A percentile compares a stretch with the other conserved stretches of the same genome.
Conservation (phyloP, 192 early-diverging fungal genomes). For the Coemansia sp. region DNA sequence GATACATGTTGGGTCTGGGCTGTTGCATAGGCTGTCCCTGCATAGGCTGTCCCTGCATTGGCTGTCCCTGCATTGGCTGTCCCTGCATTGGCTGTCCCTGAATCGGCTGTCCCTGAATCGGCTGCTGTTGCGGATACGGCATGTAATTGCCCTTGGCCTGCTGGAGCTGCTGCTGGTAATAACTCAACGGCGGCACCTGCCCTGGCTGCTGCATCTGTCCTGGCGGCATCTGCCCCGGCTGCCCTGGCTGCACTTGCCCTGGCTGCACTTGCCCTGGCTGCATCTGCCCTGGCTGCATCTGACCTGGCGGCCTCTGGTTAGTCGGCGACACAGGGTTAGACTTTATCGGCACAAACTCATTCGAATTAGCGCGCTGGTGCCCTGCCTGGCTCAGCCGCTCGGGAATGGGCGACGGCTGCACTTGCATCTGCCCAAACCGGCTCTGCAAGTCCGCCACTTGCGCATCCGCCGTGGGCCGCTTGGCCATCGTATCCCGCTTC, state of each 20-base stretch:
- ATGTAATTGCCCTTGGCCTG: constrained; percentile 37
- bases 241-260: constrained; percentile 6
- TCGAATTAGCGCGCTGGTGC: constrained; percentile 46
- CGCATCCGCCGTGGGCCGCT: constrained; percentile 28
- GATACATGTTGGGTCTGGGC: constrained; percentile 21
- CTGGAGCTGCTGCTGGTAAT: constrained; percentile 55
- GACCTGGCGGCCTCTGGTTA: background rate
- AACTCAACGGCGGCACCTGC: constrained; percentile 44
- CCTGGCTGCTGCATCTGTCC: constrained; percentile 43
- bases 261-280: constrained; percentile 6
- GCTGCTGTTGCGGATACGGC: constrained; percentile 30
- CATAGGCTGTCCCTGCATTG: background rate
- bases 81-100: constrained; percentile 13
- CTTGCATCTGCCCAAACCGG: constrained; percentile 37
- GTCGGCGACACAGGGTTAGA: constrained; percentile 40
- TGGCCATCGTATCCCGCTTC: constrained; percentile 54
- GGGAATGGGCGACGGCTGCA: constrained; percentile 33
- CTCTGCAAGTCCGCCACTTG: constrained; percentile 38
- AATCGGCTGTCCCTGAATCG: background rate
- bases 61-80: constrained; percentile 27
- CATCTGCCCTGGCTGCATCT: constrained; percentile 7
- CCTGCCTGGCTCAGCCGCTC: constrained; percentile 27
- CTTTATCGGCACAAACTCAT: constrained; percentile 52
- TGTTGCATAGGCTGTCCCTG: constrained; percentile 34
- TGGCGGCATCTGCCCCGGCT: constrained; percentile 14